These are phyloP conservation scores for Coemansia sp. DNA, from an alignment of 192 early-diverging fungal genomes.

Conservation along the genomic window DNA sequence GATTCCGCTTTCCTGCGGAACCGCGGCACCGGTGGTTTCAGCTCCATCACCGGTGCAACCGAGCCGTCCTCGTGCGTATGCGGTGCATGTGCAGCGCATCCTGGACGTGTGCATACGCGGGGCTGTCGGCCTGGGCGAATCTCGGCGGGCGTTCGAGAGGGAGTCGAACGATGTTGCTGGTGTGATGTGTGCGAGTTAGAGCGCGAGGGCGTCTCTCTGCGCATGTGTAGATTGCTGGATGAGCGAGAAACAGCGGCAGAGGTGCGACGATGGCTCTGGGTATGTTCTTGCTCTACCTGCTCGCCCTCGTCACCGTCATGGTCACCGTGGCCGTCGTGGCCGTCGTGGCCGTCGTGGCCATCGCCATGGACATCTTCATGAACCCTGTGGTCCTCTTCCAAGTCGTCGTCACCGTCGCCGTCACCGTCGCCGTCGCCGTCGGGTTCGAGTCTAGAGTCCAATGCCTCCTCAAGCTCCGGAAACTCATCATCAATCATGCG, in stretches of 20 bases:
- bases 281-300: no score
- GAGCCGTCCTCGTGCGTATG: constrained; percentile 44
- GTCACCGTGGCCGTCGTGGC: neutral
- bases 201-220: no score
- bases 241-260: neutral
- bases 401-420: no score
- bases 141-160: constrained; percentile 34
- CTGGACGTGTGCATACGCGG: constrained; percentile 45
- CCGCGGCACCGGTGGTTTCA: constrained; percentile 48
- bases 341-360: neutral
- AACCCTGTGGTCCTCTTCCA: no score
- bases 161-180: neutral
- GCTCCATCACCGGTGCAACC: constrained; percentile 27
- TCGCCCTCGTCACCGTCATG: neutral
- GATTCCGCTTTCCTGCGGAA: constrained; percentile 3
- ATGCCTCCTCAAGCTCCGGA: no score
- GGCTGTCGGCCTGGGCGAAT: constrained; percentile 29
- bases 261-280: neutral
- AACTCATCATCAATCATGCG: no score
- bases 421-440: neutral
- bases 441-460: no score
- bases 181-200: no score
- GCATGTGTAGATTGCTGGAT: no score
- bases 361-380: no score
- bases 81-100: constrained; percentile 50